phyloP scores from a whole-genome alignment of 2,329 filamentous ascomycete genomes.

The Cordyceps javanica region DNA sequence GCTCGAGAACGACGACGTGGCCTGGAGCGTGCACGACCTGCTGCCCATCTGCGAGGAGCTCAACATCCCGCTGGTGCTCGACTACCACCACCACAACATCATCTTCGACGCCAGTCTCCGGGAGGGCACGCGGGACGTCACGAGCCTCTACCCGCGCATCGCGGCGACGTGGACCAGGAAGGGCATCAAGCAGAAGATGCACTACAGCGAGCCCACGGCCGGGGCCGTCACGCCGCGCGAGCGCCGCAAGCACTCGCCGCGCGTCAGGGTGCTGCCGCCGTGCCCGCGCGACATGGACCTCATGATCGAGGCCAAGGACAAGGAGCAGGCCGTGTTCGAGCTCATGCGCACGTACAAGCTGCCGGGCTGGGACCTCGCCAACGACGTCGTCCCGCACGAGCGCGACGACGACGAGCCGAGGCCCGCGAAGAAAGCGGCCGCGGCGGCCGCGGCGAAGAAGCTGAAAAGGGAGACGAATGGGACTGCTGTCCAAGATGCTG shows the following conservation, averaged over 20 bases:
- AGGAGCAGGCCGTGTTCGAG: constrained; percentile 93
- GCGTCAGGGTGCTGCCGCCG: constrained; percentile 74
- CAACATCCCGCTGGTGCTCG: constrained; percentile 87
- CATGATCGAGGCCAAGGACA: constrained; percentile 99
- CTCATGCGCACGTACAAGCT: constrained; percentile 85
- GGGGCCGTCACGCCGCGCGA: constrained; percentile 68
- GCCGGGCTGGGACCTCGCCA: constrained; percentile 69
- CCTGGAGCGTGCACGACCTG: constrained; percentile 87
- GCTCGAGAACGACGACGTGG: constrained; percentile 90
- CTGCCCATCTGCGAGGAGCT: constrained; percentile 86
- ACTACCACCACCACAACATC: constrained; percentile 96
- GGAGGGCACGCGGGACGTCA: constrained; percentile 80
- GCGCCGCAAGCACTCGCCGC: constrained; percentile 76
- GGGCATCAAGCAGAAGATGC: constrained; percentile 88
- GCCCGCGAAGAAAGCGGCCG: constrained; percentile 32
- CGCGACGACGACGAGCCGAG: constrained; percentile 63
- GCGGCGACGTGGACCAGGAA: constrained; percentile 78
- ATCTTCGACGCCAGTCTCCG: constrained; percentile 68
- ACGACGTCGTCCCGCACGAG: constrained; percentile 70
- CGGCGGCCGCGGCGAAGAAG: constrained; percentile 27
- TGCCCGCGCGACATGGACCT: constrained; percentile 81
- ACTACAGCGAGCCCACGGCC: constrained; percentile 72
- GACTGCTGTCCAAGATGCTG: constrained; percentile 24
- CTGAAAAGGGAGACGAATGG: constrained; percentile 34
- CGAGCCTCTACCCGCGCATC: constrained; percentile 67